These are phyloP conservation scores for Rhizopus microsporus DNA, from an alignment of 371 early-diverging fungal genomes.

Conservation along the genomic window DNA sequence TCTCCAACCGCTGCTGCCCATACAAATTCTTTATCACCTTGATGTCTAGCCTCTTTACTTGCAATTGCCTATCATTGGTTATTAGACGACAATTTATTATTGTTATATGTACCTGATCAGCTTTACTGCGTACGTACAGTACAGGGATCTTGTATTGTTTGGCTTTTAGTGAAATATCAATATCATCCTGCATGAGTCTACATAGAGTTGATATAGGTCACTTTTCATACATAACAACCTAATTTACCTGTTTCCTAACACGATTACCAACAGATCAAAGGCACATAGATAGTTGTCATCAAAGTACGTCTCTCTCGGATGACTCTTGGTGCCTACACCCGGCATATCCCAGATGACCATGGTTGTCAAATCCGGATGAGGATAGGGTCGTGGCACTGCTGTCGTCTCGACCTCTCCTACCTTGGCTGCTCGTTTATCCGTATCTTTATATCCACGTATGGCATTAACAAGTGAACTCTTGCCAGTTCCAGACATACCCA, in stretches of 20 bases:
- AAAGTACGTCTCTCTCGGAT: conserved; percentile 47
- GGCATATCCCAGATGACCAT: conserved; percentile 58
- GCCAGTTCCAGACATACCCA: conserved; percentile 47
- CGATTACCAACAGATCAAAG: conserved; percentile 51
- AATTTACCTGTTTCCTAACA: conserved; percentile 46
- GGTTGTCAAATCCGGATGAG: conserved; percentile 45
- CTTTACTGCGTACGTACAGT: conserved; percentile 47
- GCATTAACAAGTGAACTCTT: conserved; percentile 56
- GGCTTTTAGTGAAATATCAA: conserved; percentile 39
- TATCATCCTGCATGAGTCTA: conserved; percentile 38
- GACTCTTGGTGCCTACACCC: conserved; percentile 44
- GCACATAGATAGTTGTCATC: conserved; percentile 49
- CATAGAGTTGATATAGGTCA: neutral
- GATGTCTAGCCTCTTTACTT: conserved; percentile 33
- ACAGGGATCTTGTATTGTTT: conserved; percentile 39
- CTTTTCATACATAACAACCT: neutral
- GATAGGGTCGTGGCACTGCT: conserved; percentile 30
- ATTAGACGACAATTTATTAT: neutral
- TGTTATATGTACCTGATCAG: conserved; percentile 36
- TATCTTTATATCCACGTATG: conserved; percentile 44
- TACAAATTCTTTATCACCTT: conserved; percentile 15
- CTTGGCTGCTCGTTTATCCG: conserved; percentile 29
- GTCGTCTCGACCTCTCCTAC: conserved; percentile 52
- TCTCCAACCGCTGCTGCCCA: conserved; percentile 43
- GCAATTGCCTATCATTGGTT: conserved; percentile 29